Evolutionary conservation across 2,329 filamentous ascomycete species (phyloP).

Genomic region (Exophiala dermatitidis): DNA sequence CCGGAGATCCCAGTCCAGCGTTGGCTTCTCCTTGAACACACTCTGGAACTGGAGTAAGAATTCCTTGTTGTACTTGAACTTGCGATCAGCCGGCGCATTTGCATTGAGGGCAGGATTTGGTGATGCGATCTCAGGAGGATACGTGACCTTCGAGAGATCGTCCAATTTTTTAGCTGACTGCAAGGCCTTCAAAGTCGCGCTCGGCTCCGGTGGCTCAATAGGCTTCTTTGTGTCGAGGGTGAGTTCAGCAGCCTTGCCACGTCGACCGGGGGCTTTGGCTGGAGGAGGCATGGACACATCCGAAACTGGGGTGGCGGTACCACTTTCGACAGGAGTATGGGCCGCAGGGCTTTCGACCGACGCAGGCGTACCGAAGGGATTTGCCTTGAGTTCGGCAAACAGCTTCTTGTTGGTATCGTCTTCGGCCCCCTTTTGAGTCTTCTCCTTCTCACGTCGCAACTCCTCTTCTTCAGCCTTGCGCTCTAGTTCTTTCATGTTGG

Average conservation of each 20-base stretch:
- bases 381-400: slow-evolving; percentile 41
- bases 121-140: slow-evolving; percentile 75
- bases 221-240: slow-evolving; percentile 82
- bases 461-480: slow-evolving; percentile 43
- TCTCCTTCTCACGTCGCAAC: slow-evolving; percentile 39
- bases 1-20: slow-evolving; percentile 83
- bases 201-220: slow-evolving; percentile 86
- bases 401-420: slow-evolving; percentile 34
- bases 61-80: slow-evolving; percentile 91
- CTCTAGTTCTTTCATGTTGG: slow-evolving; percentile 44
- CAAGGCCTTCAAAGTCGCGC: slow-evolving; percentile 84
- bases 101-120: slow-evolving; percentile 87
- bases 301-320: slow-evolving; percentile 41
- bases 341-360: slow-evolving; percentile 29
- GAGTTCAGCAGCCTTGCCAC: slow-evolving; percentile 72
- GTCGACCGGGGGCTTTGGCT: slow-evolving; percentile 56
- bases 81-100: slow-evolving; percentile 60
- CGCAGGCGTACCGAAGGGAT: slow-evolving; percentile 31
- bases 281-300: slow-evolving; percentile 43
- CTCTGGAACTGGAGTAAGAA: slow-evolving; percentile 95
- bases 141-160: slow-evolving; percentile 68
- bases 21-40: slow-evolving; percentile 95
- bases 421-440: slow-evolving; percentile 29
- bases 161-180: slow-evolving; percentile 85
- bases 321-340: slow-evolving; percentile 38